A percentile compares a stretch with the other conserved stretches of the same genome.
These are phyloP conservation scores for Hyphopichia burtonii DNA, from an alignment of 1,139 yeast species.

Conservation along the genomic window DNA sequence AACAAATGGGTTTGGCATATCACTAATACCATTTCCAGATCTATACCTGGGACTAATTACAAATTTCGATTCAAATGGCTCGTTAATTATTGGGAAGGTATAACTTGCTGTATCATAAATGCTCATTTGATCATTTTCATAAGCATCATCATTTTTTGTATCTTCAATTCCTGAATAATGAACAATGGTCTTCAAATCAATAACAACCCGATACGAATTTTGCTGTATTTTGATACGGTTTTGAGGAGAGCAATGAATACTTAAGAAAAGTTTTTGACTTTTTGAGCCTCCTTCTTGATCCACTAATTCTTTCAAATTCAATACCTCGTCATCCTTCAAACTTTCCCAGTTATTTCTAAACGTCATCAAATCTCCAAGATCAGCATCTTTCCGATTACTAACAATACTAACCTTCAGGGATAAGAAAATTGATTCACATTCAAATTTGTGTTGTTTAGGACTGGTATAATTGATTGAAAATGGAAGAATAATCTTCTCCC, in stretches of 20 bases:
- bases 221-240: slow-evolving; percentile 8
- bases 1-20: slow-evolving; percentile 47
- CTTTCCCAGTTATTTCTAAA: slow-evolving; percentile 35
- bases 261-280: slow-evolving; percentile 19
- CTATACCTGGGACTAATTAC: slow-evolving; percentile 39
- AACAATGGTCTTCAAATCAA: slow-evolving; percentile 27
- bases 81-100: slow-evolving; percentile 28
- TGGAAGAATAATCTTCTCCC: slow-evolving; percentile 27
- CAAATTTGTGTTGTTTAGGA: slow-evolving; percentile 14
- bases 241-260: slow-evolving; percentile 22
- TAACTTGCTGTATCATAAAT: slow-evolving; percentile 30
- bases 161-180: slow-evolving; percentile 14
- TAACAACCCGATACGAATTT: slow-evolving; percentile 11
- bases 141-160: neutral
- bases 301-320: slow-evolving; percentile 18
- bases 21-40: slow-evolving; percentile 14
- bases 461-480: slow-evolving; percentile 18
- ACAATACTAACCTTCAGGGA: slow-evolving; percentile 20
- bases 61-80: slow-evolving; percentile 36
- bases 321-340: slow-evolving; percentile 43
- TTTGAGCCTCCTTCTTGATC: slow-evolving; percentile 10
- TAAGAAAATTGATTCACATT: slow-evolving; percentile 20
- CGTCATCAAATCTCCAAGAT: slow-evolving; percentile 12
- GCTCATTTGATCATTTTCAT: slow-evolving; percentile 11
- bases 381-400: slow-evolving; percentile 13